Evolutionary conservation across 495 filamentous ascomycete species (phyloP), one percentile per base, ranked within the genome.

Genomic region (Penicillium mononematosum): DNA sequence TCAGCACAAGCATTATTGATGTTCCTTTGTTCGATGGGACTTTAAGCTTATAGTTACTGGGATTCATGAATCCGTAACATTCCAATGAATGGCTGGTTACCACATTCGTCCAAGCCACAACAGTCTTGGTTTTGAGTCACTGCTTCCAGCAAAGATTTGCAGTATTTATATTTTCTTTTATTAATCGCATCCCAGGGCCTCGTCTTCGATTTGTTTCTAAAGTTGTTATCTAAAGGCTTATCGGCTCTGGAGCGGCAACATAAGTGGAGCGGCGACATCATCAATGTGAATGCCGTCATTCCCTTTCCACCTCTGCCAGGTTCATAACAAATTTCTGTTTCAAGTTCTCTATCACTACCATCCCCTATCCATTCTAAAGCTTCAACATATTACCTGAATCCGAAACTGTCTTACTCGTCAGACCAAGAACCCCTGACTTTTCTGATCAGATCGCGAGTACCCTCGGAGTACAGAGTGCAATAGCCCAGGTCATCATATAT

Each of bases 251-350:
- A 17, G 36, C 56, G 60, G 63, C 66, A 49, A 63, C 39, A 55
- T n/a, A 39, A 64, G 68, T 69, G 68, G 66, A 71, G 64, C 64
- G 66, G 66, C 66, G 66, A 69, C 68, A 69, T 69, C 68, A 71
- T 67, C 59, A 56, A 20, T 58, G 32, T 39, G 29, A 47, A 63
- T 58, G 56, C 56, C 61, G 55, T 64, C 57, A 65, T 67, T 58
- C 39, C 17, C 45, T 48, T 50, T 48, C 29, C 32, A 17, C 58
- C 42, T 70, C 58, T 59, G 52, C 56, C 58, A 56, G 45, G 55
- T 54, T 36, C 58, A 60, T 47, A 43, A 50, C 22, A 43, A 49
- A 39, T 44, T 11, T 8, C 14, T 45, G 45, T 52, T 42, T 19
- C 32, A 42, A 20, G n/a, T 59, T 48, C 29, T 38, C 38, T 58